Percentiles rank a stretch among this genome's conserved stretches.
phyloP scores from a whole-genome alignment of 176 grass and related monocot genomes.

The Alopecurus myosuroides region DNA sequence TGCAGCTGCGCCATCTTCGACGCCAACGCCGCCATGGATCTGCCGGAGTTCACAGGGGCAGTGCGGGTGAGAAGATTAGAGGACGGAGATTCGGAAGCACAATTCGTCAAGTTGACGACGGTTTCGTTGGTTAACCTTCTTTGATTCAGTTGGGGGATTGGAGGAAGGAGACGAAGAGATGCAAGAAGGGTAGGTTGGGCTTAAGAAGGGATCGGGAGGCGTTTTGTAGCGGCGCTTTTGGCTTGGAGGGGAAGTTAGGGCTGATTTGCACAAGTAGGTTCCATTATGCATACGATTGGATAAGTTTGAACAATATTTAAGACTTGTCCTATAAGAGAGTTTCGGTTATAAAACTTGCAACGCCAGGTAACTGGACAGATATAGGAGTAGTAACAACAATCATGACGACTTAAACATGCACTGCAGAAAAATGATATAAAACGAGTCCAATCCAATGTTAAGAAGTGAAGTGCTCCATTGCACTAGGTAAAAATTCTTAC shows the following conservation, averaged over 20 bases:
- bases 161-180: slow-evolving; percentile 13
- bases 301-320: background rate
- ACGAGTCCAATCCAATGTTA: background rate
- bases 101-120: background rate
- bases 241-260: slow-evolving; percentile 17
- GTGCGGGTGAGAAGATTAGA: background rate
- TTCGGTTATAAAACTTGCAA: background rate
- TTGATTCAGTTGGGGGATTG: background rate
- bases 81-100: background rate
- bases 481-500: background rate
- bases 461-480: background rate
- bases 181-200: background rate
- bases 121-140: background rate
- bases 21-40: slow-evolving; percentile 46
- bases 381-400: background rate
- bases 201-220: background rate
- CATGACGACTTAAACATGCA: background rate
- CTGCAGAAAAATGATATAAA: background rate
- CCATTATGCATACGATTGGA: background rate
- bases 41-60: background rate
- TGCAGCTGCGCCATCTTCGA: slow-evolving; percentile 61
- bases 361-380: background rate
- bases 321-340: background rate
- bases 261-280: background rate
- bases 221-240: background rate